Evolutionary conservation across 2,329 filamentous ascomycete species (phyloP), one percentile per base, ranked within the genome.

Genomic region (Cladosporium cucumerinum): DNA sequence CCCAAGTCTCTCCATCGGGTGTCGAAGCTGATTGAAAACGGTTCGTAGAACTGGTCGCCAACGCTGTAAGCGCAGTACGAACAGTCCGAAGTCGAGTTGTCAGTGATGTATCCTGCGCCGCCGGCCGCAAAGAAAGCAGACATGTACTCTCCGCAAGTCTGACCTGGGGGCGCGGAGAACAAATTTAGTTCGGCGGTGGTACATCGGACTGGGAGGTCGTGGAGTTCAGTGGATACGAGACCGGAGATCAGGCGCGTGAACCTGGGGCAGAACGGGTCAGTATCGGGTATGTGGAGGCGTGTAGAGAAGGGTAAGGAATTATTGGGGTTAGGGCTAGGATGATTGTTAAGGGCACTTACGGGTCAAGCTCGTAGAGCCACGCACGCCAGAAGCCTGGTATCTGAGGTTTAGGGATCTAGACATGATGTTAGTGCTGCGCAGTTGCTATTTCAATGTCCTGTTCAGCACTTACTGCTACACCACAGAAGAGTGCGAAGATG

Each of bases 401-500:
- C 76, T 91, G 87, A 0, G 88, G 85, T 49, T 88, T 86, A 0
- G 92, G 89, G 2, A 62, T 62, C 59, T 62, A 32, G 21, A 26
- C 6, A 12, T 46, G 48, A 54, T 54, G 48, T 62, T 49, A 62
- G 48, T 62, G 23, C 14, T 54, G 16, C 3, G 3, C 10, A 18
- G 18, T 18, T 52, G 14, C 1, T n/a, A 16, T 52, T 30, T 18
- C 18, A 18, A n/a, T 18, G 11, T 30, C 3, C 11, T 16, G 14
- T 16, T 30, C 7, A 28, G 49, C 32, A 61, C 58, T 61, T 59
- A 96, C 91, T 0, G 91, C 90, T 67, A 96, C 92, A 77, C 92
- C 92, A 72, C 91, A 96, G 86, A 96, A 96, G 26, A 96, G 84
- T 1, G 89, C 85, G 73, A 96, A 94, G 65, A 89, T 87, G 75